These are phyloP conservation scores for Saccharomycopsis crataegensis DNA, from an alignment of 1,139 yeast genomes.

Conservation along the genomic window DNA sequence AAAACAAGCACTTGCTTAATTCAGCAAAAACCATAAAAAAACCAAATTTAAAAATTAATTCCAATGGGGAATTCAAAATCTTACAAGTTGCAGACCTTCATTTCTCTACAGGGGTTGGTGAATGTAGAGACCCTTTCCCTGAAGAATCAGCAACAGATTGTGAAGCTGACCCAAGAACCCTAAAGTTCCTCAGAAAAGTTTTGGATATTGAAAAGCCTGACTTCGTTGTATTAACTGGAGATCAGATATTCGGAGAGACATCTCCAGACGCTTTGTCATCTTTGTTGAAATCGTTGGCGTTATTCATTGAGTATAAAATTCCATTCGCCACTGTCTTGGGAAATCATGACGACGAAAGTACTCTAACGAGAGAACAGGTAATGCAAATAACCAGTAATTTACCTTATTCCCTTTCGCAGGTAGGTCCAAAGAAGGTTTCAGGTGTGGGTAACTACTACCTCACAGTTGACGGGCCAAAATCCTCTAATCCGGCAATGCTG, in stretches of 20 bases:
- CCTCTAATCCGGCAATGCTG: constrained; percentile 43
- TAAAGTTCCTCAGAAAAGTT: constrained; percentile 51
- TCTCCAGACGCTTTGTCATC: constrained; percentile 78
- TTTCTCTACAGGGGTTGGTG: constrained; percentile 69
- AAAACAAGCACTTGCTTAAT: constrained; percentile 5
- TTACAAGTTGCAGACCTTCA: constrained; percentile 85
- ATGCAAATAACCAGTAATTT: constrained; percentile 48
- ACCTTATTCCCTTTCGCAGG: constrained; percentile 58
- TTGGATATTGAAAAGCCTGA: constrained; percentile 73
- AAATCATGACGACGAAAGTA: constrained; percentile 67
- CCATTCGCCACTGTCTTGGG: constrained; percentile 83
- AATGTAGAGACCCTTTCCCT: constrained; percentile 66
- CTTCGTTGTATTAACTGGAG: constrained; percentile 79
- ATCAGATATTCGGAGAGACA: constrained; percentile 64
- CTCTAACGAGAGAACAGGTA: constrained; percentile 49
- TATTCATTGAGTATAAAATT: constrained; percentile 55
- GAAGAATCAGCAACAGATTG: constrained; percentile 39
- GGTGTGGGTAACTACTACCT: constrained; percentile 79
- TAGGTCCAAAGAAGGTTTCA: constrained; percentile 58
- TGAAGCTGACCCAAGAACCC: constrained; percentile 67
- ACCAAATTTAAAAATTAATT: constrained; percentile 25
- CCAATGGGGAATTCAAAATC: constrained; percentile 56
- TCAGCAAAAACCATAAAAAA: constrained; percentile 4
- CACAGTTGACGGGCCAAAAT: constrained; percentile 38
- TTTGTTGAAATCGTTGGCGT: constrained; percentile 65